Evolutionary conservation across 768 basidiomycete species (phyloP).

Genomic region (Tricholomella constricta): DNA sequence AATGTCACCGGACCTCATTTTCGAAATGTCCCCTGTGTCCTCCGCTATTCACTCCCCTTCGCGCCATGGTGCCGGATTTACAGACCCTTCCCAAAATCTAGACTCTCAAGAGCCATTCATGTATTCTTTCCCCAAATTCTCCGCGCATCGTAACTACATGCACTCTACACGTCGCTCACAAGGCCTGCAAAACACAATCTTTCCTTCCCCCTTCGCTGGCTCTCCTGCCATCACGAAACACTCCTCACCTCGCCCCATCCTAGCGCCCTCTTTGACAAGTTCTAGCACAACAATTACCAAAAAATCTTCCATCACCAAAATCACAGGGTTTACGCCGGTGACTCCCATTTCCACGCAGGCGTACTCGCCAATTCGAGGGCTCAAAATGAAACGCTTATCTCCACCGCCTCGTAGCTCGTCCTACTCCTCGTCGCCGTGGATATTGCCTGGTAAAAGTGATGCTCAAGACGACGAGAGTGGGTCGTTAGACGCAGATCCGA

Average conservation of each 20-base stretch:
- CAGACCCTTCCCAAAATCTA: constrained; percentile 19
- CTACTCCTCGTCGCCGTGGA: constrained; percentile 39
- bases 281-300: constrained; percentile 13
- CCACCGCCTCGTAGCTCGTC: constrained; percentile 38
- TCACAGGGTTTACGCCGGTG: constrained; percentile 38
- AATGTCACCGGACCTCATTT: constrained; percentile 50
- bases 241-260: constrained; percentile 3
- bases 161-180: constrained; percentile 12
- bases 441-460: constrained; percentile 34
- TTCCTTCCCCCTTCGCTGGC: not conserved
- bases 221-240: constrained; percentile 6
- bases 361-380: constrained; percentile 15
- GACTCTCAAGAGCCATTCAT: constrained; percentile 37
- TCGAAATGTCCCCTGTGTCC: constrained; percentile 52
- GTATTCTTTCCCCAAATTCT: constrained; percentile 39
- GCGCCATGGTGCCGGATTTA: constrained; percentile 20
- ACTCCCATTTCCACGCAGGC: constrained; percentile 19
- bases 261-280: constrained; percentile 3
- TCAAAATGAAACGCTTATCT: constrained; percentile 25
- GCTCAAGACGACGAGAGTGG: constrained; percentile 31
- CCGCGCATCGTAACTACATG: constrained; percentile 13
- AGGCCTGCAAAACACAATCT: constrained; percentile 10
- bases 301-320: constrained; percentile 30
- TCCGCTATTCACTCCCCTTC: constrained; percentile 25
- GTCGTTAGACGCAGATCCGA: constrained; percentile 34